phyloP scores from a whole-genome alignment of 306 rosid species.

The Acacia melanoxylon region DNA sequence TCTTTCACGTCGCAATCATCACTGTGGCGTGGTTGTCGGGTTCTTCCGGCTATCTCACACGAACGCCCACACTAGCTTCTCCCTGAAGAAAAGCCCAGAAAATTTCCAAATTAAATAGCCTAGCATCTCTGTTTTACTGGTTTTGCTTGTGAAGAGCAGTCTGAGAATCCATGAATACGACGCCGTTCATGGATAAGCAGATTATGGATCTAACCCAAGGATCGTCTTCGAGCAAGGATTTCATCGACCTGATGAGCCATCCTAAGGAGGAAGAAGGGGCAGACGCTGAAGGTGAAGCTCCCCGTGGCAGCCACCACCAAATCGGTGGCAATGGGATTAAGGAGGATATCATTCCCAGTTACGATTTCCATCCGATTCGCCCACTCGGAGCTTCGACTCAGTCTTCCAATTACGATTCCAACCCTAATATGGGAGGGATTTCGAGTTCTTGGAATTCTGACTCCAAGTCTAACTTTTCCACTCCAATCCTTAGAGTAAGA shows the following conservation, averaged over 20 bases:
- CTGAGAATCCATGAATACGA: conserved; percentile 61
- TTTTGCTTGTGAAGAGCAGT: neutral
- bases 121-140: neutral
- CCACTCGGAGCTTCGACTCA: conserved; percentile 45
- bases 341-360: conserved; percentile 71
- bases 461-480: conserved; percentile 44
- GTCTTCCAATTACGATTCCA: conserved; percentile 43
- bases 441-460: conserved; percentile 65
- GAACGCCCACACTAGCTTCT: neutral
- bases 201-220: conserved; percentile 77
- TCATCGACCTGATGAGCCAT: conserved; percentile 59
- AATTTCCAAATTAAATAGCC: neutral
- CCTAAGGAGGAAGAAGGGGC: conserved; percentile 38
- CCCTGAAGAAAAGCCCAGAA: neutral
- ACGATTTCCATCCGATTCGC: conserved; percentile 88
- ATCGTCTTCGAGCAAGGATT: conserved; percentile 52
- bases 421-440: conserved; percentile 37
- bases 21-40: neutral
- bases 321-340: conserved; percentile 44
- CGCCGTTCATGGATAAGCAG: conserved; percentile 89
- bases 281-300: neutral
- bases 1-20: neutral
- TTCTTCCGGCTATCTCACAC: neutral
- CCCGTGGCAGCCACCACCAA: conserved; percentile 9
- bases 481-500: conserved; percentile 51